Evolutionary conservation across 1,284 basidiomycete genomes (phyloP), one percentile per base, ranked within the genome.

Genomic region (Meripilus lineatus): DNA sequence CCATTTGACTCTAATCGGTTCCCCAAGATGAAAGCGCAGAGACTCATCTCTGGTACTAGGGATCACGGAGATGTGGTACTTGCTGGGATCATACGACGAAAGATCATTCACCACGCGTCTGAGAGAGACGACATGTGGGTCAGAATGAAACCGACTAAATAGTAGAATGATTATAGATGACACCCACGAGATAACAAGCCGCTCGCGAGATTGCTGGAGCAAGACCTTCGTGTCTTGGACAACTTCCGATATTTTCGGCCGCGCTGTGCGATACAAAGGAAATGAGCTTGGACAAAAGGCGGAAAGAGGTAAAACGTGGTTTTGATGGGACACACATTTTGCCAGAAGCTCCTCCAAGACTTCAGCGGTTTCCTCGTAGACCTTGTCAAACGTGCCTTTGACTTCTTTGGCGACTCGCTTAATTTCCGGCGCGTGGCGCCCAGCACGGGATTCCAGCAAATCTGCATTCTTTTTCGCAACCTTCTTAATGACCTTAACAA

Each of bases 401-500:
- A 98, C 89, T 62, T 96, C 93, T 52, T 80, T 79, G 6, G 92
- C 89, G 18, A 93, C 89, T 42, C 87, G 74, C 60, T 76, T 75
- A 49, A 93, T 72, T 59, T 90, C 82, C 3, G 85, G 82, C 4
- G 77, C 84, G 66, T 89, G 84, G 46, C 74, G 72, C 15, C 79
- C 78, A 15, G 83, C 79, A 34, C 77, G 71, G 22, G 73, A 75
- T 58, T 87, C 84, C 15, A 93, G 61, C 4, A 86, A 73, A 38
- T 77, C 75, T 1, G 79, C 85, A 50, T 93, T 90, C 65, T 83
- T 84, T 54, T 77, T 83, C 1, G 93, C 92, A 6, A 93, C 90
- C 44, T 77, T 86, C 68, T 93, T 93, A 63, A 99, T 84, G 22
- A 97, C 94, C 71, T 97, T 96, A 49, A 94, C 92, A 52, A 98